Evolutionary conservation across 2,329 filamentous ascomycete genomes (phyloP), one percentile per base, ranked within the genome.

Genomic region (Aplosporella prunicola): DNA sequence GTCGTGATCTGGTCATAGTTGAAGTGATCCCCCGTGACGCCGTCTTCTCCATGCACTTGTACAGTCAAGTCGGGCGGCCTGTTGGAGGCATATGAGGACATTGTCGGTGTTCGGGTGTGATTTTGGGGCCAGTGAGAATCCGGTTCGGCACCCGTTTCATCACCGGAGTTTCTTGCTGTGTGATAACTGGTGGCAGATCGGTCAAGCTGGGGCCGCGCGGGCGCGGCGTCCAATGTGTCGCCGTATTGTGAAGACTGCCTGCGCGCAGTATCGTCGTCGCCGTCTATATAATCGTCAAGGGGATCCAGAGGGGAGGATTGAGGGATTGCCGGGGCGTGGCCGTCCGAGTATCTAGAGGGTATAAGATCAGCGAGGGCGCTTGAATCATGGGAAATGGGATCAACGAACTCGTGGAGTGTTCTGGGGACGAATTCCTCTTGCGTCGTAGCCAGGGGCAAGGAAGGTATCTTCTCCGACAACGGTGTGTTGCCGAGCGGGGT

Each of bases 341-440:
- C 20, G 45, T 52, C 25, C 54, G 29, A 35, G 56, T n/a, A n/a
- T n/a, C n/a, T n/a, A n/a, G n/a, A n/a, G n/a, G n/a, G n/a, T n/a
- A n/a, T n/a, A n/a, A n/a, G n/a, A n/a, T n/a, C n/a, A n/a, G n/a
- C n/a, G n/a, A n/a, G n/a, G n/a, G n/a, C n/a, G n/a, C n/a, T n/a
- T n/a, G n/a, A n/a, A n/a, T n/a, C n/a, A n/a, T n/a, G n/a, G n/a
- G n/a, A n/a, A n/a, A n/a, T n/a, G n/a, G n/a, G n/a, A n/a, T n/a
- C 18, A 17, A 46, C 58, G 51, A 44, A 62, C 60, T 55, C 53
- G 49, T 62, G 58, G 5, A 60, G 55, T 35, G 61, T 56, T 39
- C 57, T 45, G 25, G 54, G 56, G 18, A 53, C 43, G 35, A 63
- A 58, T 17, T 32, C 30, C 31, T 39, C 31, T 10, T 23, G 24